Evolutionary conservation across 352 stramenopile species (phyloP).

Genomic region (Phytophthora pinifolia): DNA sequence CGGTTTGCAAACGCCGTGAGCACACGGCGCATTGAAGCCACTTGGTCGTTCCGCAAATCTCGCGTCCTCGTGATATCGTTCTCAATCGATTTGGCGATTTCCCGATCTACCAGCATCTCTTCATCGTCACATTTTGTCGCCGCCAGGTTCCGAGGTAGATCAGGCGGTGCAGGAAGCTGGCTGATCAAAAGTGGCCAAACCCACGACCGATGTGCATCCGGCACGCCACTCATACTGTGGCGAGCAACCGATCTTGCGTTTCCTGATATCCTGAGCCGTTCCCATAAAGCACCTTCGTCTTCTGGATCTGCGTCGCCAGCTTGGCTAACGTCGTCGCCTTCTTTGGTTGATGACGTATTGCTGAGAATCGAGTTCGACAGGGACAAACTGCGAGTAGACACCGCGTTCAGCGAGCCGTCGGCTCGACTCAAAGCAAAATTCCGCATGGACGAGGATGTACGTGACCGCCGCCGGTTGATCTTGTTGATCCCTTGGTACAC

Average conservation of each 20-base stretch:
- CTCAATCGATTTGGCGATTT: constrained; percentile 79
- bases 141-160: constrained; percentile 38
- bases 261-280: constrained; percentile 35
- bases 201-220: constrained; percentile 66
- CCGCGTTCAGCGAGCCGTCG: constrained; percentile 34
- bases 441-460: constrained; percentile 55
- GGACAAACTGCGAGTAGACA: constrained; percentile 52
- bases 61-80: constrained; percentile 77
- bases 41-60: constrained; percentile 55
- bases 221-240: constrained; percentile 55
- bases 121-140: constrained; percentile 34
- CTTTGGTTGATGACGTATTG: constrained; percentile 40
- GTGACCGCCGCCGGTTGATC: constrained; percentile 70
- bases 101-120: constrained; percentile 53
- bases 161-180: constrained; percentile 36
- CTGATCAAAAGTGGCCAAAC: constrained; percentile 73
- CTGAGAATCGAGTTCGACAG: constrained; percentile 58
- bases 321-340: constrained; percentile 25
- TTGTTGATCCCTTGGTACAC: constrained; percentile 71
- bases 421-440: constrained; percentile 47
- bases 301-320: constrained; percentile 27
- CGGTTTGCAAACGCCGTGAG: constrained; percentile 73
- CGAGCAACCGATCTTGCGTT: constrained; percentile 34
- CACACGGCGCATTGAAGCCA: constrained; percentile 60
- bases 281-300: constrained; percentile 45